phyloP scores from a whole-genome alignment of 2,329 filamentous ascomycete species.

The Curvularia verruculosa region DNA sequence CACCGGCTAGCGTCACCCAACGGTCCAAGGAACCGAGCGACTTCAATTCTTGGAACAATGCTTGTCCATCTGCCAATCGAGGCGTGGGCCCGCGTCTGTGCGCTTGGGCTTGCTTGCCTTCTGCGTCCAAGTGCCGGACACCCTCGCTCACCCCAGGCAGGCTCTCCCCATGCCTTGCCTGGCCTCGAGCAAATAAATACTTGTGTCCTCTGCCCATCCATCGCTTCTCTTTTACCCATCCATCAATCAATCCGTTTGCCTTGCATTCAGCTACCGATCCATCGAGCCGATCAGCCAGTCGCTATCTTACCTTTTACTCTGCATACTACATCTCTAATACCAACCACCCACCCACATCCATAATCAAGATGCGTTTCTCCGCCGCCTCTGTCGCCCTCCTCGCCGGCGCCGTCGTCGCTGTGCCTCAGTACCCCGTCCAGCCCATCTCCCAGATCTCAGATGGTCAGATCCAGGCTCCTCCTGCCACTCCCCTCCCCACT shows the following conservation, averaged over 20 bases:
- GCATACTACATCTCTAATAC: background rate
- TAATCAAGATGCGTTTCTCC: slow-evolving; percentile 44
- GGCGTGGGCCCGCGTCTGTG: slow-evolving; percentile 12
- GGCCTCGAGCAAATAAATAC: slow-evolving; percentile 23
- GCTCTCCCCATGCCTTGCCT: slow-evolving; percentile 11
- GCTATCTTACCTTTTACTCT: slow-evolving; percentile 16
- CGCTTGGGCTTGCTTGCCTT: no score
- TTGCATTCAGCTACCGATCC: slow-evolving; percentile 14
- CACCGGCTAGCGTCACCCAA: slow-evolving; percentile 12
- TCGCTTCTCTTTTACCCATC: slow-evolving; percentile 14
- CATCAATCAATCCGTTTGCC: slow-evolving; percentile 2
- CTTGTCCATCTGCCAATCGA: slow-evolving; percentile 21
- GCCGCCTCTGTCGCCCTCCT: slow-evolving; percentile 34
- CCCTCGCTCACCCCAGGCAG: slow-evolving; percentile 4
- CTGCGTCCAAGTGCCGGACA: slow-evolving; percentile 2
- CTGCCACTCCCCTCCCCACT: slow-evolving; percentile 22
- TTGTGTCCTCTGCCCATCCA: slow-evolving; percentile 1
- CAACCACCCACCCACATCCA: slow-evolving; percentile 14
- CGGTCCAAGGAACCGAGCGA: slow-evolving; percentile 10
- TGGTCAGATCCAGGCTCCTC: slow-evolving; percentile 47
- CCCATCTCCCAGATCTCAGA: slow-evolving; percentile 49
- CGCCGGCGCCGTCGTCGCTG: slow-evolving; percentile 38
- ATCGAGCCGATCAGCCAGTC: slow-evolving; percentile 23
- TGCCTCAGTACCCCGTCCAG: slow-evolving; percentile 33
- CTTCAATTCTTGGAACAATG: slow-evolving; percentile 25